Base-by-base conservation (phyloP, 2,329 filamentous ascomycete species). In the Neofusicoccum cordaticola region DNA sequence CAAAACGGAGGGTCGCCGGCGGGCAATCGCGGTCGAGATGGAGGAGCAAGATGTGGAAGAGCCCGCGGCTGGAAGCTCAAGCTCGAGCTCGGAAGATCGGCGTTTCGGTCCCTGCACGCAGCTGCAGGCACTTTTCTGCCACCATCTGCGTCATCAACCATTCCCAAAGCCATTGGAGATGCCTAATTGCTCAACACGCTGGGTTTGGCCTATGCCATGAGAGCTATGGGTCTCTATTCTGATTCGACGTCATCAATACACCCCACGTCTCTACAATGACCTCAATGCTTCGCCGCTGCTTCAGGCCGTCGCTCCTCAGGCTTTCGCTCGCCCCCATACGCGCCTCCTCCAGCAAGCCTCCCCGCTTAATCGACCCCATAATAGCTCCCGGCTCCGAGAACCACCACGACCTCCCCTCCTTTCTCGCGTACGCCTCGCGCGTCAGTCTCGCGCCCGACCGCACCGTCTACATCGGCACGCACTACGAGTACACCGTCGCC, bases 401-500 rank as follows among this genome's bases (percentile, higher is more conserved):
- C 51, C 91, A 93, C 74, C 79, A 86, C 68, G 84, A 89, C 70
- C 81, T 92, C 3, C 69, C 80, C 1, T 85, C 87, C 0, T 94
- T 92, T 73, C 75, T 90, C 34, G 79, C 82, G 31, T 88, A 93
- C 74, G 88, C 88, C 4, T 74, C 81, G 19, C 83, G 84, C 57
- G 82, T 79, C 0, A 80, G 82, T 0, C 80, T 92, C 22, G 82
- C 85, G 67, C 75, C 79, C 0, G 77, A 74, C 4, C 86, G 84
- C 15, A 87, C 86, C 0, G 82, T 87, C 50, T 93, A 88, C 73
- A 80, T 88, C 47, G 91, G 91, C 68, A 94, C 90, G 0, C 85
- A 85, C 73, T 94, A 91, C 78, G 91, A 95, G 75, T 94, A 94
- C 79, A 86, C 81, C 0, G 85, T 87, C 2, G 83, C 84, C 5